Percentiles rank a stretch among this genome's conserved stretches.
phyloP scores from a whole-genome alignment of 192 early-diverging fungal species.

The Coemansia sp. region DNA sequence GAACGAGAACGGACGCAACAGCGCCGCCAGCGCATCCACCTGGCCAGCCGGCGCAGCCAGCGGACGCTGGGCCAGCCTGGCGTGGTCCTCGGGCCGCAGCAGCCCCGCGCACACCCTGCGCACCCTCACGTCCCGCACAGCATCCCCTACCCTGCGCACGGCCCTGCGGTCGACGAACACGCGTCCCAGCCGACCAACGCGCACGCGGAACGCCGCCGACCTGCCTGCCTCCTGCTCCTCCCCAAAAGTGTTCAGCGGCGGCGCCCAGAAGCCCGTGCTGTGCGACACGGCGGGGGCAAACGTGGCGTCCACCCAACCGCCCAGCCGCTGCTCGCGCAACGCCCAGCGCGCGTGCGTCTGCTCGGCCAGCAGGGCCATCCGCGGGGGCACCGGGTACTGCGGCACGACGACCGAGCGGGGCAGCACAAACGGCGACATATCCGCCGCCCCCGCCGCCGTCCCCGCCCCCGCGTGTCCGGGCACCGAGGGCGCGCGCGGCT shows the following conservation, averaged over 20 bases:
- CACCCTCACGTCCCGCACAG: conserved; percentile 1
- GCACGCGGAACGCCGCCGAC: conserved; percentile 33
- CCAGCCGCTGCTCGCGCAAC: conserved; percentile 14
- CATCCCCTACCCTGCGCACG: neutral
- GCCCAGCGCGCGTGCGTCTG: conserved; percentile 9
- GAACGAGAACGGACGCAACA: conserved; percentile 42
- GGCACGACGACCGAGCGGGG: conserved; percentile 34
- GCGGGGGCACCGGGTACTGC: conserved; percentile 29
- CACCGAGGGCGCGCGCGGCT: conserved; percentile 23
- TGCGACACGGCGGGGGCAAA: conserved; percentile 11
- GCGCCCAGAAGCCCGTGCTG: neutral
- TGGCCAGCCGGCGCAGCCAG: neutral
- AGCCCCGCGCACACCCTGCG: conserved; percentile 32
- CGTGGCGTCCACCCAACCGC: conserved; percentile 40
- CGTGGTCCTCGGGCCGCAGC: conserved; percentile 33
- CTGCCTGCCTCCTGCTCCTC: too few species aligned
- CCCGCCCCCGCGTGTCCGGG: conserved; percentile 8
- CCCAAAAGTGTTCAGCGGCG: too few species aligned
- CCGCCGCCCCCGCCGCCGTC: conserved; percentile 8
- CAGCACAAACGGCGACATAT: conserved; percentile 23
- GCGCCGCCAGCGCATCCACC: conserved; percentile 15
- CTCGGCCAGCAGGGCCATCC: conserved; percentile 17
- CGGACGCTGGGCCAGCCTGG: conserved; percentile 7
- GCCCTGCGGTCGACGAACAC: conserved; percentile 38
- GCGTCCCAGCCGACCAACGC: conserved; percentile 31